Conservation (phyloP, 2,329 filamentous ascomycete species). For the Setomelanomma holmii region DNA sequence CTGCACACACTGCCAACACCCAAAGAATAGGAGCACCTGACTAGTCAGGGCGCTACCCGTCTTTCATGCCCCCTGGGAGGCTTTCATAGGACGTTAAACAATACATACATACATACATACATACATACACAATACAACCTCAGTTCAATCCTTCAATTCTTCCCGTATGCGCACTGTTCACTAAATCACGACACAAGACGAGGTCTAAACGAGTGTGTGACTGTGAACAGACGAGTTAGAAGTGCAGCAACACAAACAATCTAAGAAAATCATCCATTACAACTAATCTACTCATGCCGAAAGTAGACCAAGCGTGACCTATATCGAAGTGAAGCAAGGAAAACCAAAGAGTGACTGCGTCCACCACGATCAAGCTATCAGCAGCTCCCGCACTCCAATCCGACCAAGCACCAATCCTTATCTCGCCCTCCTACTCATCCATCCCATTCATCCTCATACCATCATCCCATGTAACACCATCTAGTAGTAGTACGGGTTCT, state of each 20-base stretch:
- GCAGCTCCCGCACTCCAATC: neutral
- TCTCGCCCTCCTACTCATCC: neutral
- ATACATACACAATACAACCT: too few species aligned
- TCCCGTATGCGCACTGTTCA: too few species aligned
- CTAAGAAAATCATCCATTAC: neutral
- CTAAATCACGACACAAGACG: too few species aligned
- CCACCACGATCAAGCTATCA: neutral
- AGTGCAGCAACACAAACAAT: neutral
- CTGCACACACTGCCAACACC: too few species aligned
- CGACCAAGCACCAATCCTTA: neutral
- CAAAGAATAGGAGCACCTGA: too few species aligned
- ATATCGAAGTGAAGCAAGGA: neutral
- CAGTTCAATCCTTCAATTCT: too few species aligned
- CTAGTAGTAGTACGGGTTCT: constrained; percentile 9
- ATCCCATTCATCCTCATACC: neutral
- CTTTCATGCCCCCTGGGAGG: too few species aligned
- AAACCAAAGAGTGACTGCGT: neutral
- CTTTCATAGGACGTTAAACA: too few species aligned
- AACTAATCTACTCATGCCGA: neutral
- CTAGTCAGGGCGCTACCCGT: too few species aligned
- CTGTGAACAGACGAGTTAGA: too few species aligned
- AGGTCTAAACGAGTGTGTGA: neutral
- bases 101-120: too few species aligned
- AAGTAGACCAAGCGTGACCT: neutral
- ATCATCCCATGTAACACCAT: neutral